Conservation (phyloP, 345 rosid genomes). For the Murraya paniculata region DNA sequence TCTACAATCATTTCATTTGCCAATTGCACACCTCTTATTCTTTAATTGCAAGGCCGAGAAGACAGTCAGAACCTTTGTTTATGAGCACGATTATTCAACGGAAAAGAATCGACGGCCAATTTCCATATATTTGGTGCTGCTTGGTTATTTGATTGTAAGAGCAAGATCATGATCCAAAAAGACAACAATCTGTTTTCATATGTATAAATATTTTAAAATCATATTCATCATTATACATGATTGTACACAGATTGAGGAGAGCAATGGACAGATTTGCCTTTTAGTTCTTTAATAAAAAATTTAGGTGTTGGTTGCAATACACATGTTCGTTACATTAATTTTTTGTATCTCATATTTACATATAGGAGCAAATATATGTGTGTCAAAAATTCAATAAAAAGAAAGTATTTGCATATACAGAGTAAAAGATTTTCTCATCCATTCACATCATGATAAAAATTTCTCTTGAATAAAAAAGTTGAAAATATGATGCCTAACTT, state of each 20-base stretch:
- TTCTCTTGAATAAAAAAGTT: too few relatives aligned
- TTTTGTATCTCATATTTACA: too few relatives aligned
- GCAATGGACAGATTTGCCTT: neutral
- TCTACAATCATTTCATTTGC: neutral
- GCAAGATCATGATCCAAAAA: neutral
- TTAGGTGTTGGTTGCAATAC: neutral
- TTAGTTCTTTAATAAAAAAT: neutral
- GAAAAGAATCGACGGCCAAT: neutral
- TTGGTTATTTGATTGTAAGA: slow-evolving; percentile 4
- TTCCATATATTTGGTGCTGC: neutral
- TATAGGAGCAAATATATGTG: too few relatives aligned
- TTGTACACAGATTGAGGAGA: slow-evolving; percentile 2
- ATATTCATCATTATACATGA: neutral
- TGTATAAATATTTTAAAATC: neutral
- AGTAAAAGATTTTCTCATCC: too few relatives aligned
- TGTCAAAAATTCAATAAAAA: too few relatives aligned
- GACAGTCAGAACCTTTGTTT: neutral
- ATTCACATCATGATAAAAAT: too few relatives aligned
- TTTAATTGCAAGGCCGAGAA: neutral
- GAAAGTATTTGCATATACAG: too few relatives aligned
- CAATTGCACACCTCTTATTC: neutral
- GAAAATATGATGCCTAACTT: too few relatives aligned
- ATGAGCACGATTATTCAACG: neutral
- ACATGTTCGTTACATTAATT: too few relatives aligned
- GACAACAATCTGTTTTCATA: neutral